Percentiles rank a stretch among this genome's conserved stretches.
Evolutionary conservation across 2,329 filamentous ascomycete species (phyloP).

Genomic region (Pyrenochaeta sp.): DNA sequence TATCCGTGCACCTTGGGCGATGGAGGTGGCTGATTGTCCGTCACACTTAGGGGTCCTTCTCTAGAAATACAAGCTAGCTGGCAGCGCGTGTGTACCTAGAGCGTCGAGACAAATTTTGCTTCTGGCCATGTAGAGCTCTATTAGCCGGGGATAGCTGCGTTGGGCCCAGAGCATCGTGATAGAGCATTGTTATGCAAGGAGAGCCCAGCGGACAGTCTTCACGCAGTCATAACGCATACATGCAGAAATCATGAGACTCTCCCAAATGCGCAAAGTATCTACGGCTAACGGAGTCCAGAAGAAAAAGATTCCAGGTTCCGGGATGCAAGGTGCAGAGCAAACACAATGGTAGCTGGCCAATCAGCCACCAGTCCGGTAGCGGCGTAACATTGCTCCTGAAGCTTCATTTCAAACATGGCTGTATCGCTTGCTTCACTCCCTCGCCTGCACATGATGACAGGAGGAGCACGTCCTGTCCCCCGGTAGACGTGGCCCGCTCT

Average conservation of each 20-base stretch:
- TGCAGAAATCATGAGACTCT: too few species aligned
- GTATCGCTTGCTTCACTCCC: not conserved
- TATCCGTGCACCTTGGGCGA: conserved; percentile 14
- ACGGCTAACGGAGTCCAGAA: not conserved
- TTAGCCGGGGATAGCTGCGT: not conserved
- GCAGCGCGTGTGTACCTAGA: not conserved
- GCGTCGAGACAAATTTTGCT: not conserved
- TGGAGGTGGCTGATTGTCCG: conserved; percentile 14
- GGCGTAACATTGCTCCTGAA: not conserved
- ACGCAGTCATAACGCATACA: not conserved
- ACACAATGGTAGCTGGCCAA: not conserved
- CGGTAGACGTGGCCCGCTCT: conserved; percentile 1
- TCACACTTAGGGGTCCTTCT: not conserved
- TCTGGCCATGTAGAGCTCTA: not conserved
- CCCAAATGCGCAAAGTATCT: not conserved
- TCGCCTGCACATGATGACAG: conserved; percentile 4
- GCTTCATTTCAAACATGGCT: not conserved
- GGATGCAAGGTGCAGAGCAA: not conserved
- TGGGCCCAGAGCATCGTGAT: not conserved
- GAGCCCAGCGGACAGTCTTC: not conserved
- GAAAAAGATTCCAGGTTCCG: not conserved
- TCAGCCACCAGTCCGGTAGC: not conserved
- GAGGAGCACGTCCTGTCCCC: conserved; percentile 7
- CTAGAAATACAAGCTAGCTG: not conserved
- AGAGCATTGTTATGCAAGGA: not conserved